Evolutionary conservation across 2,329 filamentous ascomycete species (phyloP).

Genomic region (Cladosporium sp.): DNA sequence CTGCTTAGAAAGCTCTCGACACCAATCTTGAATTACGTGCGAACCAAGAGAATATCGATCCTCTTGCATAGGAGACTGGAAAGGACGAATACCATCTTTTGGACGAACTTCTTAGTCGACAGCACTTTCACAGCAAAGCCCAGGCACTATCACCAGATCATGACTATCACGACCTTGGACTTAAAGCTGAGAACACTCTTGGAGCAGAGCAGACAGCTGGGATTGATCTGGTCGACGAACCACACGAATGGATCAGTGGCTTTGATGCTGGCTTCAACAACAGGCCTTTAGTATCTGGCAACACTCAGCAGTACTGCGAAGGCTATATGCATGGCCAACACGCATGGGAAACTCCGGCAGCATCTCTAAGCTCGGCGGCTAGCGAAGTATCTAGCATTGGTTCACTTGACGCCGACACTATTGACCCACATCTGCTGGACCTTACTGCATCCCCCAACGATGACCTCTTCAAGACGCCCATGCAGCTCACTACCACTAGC

Average conservation of each 20-base stretch:
- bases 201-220: not conserved
- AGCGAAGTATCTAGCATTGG: not conserved
- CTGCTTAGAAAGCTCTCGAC: not conserved
- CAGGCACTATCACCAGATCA: not conserved
- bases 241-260: constrained; percentile 6
- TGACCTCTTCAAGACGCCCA: not conserved
- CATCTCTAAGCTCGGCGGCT: not conserved
- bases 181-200: not conserved
- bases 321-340: constrained; percentile 4
- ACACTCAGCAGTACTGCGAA: not conserved
- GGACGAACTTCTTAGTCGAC: not conserved
- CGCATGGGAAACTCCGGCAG: not conserved
- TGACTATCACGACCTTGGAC: not conserved
- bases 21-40: too few relatives aligned
- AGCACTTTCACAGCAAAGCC: not conserved
- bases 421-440: not conserved
- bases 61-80: constrained; percentile 6
- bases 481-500: not conserved
- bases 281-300: not conserved
- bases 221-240: not conserved
- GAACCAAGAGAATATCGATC: constrained; percentile 10
- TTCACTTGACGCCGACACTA: not conserved
- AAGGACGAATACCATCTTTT: not conserved
- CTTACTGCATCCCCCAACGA: not conserved
- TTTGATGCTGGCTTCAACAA: constrained; percentile 4